Evolutionary conservation across 2,329 filamentous ascomycete species (phyloP), one percentile per base, ranked within the genome.

Genomic region (Mollisiaceae sp.): DNA sequence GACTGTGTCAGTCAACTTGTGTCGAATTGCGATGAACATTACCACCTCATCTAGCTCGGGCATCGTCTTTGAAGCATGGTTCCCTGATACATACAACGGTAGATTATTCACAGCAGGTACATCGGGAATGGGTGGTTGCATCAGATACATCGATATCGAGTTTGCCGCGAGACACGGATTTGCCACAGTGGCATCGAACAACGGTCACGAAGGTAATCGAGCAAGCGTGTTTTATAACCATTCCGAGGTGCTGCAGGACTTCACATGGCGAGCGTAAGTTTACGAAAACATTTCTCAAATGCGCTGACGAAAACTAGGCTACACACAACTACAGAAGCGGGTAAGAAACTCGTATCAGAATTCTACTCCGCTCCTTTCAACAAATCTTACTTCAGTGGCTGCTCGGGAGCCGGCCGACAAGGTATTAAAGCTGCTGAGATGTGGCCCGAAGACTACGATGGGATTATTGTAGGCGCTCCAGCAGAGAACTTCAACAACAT

Each of bases 401-500:
- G 78, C 58, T 80, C 78, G 0, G 79, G 77, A 5, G 79, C 78
- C 9, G 79, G 79, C 11, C 76, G 76, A 8, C 78, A 80, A 70
- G 79, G 77, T 2, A 77, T 78, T 62, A 76, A 78, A 20, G 69
- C 79, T 12, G 77, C 78, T 2, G 75, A 79, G 58, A 77, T 72
- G 32, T 75, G 79, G 64, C 78, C 79, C 0, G 67, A 76, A 0
- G 70, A 80, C 2, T 80, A 80, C 45, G 77, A 80, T 66, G 79
- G 79, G 0, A 80, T 81, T 18, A 70, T 76, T 41, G 79, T 77
- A 1, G 78, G 78, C 8, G 73, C 71, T 57, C 79, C 79, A 11
- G 79, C 77, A 0, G 79, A 66, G 2, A 50, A 67, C 27, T 67
- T 62, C 58, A 67, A 65, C 24, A 60, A 67, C 41, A 32, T 70